Evolutionary conservation across 2,329 filamentous ascomycete genomes (phyloP).

Genomic region (Chrysoporthe austroafricana): DNA sequence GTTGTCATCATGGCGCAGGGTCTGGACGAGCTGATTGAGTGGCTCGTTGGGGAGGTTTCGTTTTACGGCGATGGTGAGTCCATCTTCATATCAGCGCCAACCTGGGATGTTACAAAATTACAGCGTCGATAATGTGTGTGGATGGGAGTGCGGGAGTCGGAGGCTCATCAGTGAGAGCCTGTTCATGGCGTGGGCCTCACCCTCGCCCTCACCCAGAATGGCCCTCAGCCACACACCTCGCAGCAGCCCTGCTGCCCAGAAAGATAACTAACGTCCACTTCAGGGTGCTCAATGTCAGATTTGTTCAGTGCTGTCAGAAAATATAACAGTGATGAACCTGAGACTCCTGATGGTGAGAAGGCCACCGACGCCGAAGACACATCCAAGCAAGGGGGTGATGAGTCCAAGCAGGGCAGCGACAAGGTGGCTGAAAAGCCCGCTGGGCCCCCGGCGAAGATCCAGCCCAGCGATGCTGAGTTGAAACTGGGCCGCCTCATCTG

Average conservation of each 20-base stretch:
- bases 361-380: not conserved
- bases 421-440: slow-evolving; percentile 8
- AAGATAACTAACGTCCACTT: slow-evolving; percentile 13
- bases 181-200: not conserved
- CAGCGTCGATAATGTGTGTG: not conserved
- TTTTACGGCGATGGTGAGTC: slow-evolving; percentile 49
- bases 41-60: slow-evolving; percentile 48
- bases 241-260: slow-evolving; percentile 1
- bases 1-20: slow-evolving; percentile 42
- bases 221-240: not conserved
- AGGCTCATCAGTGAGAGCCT: not conserved
- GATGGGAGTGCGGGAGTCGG: not conserved
- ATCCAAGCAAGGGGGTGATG: slow-evolving; percentile 3
- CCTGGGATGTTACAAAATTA: not conserved
- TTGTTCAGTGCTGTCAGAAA: slow-evolving; percentile 31
- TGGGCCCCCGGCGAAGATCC: slow-evolving; percentile 14
- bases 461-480: slow-evolving; percentile 37
- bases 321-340: slow-evolving; percentile 26
- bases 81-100: not conserved
- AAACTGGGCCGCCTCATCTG: slow-evolving; percentile 46
- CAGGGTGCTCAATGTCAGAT: slow-evolving; percentile 31
- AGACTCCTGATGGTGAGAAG: slow-evolving; percentile 2
- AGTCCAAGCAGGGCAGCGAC: not conserved
- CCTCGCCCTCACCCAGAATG: not conserved
- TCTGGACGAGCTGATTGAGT: slow-evolving; percentile 50